Evolutionary conservation across 2,329 filamentous ascomycete genomes (phyloP), one percentile per base, ranked within the genome.

Genomic region (Fusarium mangiferae): DNA sequence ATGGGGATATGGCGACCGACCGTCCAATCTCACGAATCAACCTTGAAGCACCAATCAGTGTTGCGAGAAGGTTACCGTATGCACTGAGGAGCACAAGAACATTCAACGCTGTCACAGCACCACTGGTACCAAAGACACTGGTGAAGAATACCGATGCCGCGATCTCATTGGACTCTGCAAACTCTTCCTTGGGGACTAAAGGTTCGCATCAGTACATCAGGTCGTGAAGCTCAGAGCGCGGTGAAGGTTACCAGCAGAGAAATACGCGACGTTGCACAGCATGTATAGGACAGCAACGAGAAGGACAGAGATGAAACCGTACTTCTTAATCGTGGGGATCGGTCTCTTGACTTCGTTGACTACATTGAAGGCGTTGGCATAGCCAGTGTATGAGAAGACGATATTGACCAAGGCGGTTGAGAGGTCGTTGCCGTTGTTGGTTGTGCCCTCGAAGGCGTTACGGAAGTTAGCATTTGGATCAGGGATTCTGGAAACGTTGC

Each of bases 281-380:
- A 90, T 83, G 79, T 91, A 91, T 0, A 91, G 80, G 1, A 87
- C 78, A 1, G 87, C 84, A 3, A 90, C 88, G 0, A 88, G 77
- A 0, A 86, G 48, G 1, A 91, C 80, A 0, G 89, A 88, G 5
- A 86, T 77, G 6, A 85, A 83, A 5, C 85, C 88, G 66, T 85
- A 84, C 75, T 79, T 85, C 54, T 86, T 86, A 38, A 91, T 84
- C 0, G 86, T 87, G 48, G 84, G 86, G 38, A 91, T 83, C 0
- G 90, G 90, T 66, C 90, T 87, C 84, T 89, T 87, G 73, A 91
- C 86, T 79, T 91, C 90, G 58, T 90, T 90, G 61, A 89, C 87
- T 7, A 91, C 84, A 62, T 90, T 90, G 80, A 91, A 91, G 0
- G 89, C 87, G 70, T 91, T 91, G 13, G 84, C 81, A 62, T 87